A percentile compares a stretch with the other conserved stretches of the same genome.
phyloP scores from a whole-genome alignment of 257 asterid genomes.

The Lithospermum erythrorhizon region DNA sequence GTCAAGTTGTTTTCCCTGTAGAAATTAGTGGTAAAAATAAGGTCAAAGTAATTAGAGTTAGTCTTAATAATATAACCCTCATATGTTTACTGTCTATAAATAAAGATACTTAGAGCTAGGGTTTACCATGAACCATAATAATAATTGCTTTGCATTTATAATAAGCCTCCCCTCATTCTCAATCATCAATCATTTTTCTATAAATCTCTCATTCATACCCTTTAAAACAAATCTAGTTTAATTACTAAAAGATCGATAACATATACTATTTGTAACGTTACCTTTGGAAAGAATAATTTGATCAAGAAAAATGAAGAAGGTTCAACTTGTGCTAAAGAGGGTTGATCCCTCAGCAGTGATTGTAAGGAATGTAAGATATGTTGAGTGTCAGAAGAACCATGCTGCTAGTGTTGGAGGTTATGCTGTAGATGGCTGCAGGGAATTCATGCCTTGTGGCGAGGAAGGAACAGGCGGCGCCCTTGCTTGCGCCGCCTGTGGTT shows the following conservation, averaged over 20 bases:
- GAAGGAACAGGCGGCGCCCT: conserved; percentile 41
- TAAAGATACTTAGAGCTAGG: too few relatives aligned
- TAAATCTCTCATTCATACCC: neutral
- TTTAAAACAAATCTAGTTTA: neutral
- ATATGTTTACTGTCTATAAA: too few relatives aligned
- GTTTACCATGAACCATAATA: too few relatives aligned
- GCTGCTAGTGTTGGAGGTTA: conserved; percentile 79
- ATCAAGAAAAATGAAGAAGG: neutral
- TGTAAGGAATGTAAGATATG: conserved; percentile 66
- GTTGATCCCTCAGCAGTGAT: conserved; percentile 25
- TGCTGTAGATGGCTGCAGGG: conserved; percentile 93
- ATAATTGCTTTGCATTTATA: too few relatives aligned
- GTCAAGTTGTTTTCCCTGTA: too few relatives aligned
- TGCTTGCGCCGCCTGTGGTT: conserved; percentile 84
- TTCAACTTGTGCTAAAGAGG: neutral
- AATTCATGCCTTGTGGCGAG: conserved; percentile 60
- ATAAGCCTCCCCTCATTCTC: neutral
- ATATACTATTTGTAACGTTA: neutral
- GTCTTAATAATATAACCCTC: too few relatives aligned
- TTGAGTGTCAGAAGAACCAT: conserved; percentile 87
- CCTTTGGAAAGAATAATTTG: neutral
- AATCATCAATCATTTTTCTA: neutral
- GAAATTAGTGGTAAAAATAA: too few relatives aligned
- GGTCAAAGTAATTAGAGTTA: too few relatives aligned
- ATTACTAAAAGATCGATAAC: neutral